phyloP scores from a whole-genome alignment of 306 rosid species.

The Lagenaria siceraria region DNA sequence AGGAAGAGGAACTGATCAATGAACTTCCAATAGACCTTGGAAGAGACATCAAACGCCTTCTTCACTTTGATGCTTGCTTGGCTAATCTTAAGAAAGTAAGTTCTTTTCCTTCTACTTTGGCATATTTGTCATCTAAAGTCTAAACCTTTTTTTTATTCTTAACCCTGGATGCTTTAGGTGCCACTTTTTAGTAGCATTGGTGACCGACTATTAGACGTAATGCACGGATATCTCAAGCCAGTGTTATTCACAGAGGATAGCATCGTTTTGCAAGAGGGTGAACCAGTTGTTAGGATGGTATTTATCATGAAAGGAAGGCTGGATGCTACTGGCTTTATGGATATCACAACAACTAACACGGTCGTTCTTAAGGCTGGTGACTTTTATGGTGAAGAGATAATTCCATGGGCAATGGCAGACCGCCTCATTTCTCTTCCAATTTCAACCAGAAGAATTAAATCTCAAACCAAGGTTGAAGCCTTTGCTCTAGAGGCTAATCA shows the following conservation, averaged over 20 bases:
- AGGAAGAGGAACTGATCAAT: conserved; percentile 49
- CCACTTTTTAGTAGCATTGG: conserved; percentile 62
- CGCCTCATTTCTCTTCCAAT: conserved; percentile 40
- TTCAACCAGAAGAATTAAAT: conserved; percentile 59
- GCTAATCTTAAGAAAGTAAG: conserved; percentile 48
- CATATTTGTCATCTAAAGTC: neutral
- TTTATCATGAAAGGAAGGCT: conserved; percentile 69
- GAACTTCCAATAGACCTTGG: conserved; percentile 81
- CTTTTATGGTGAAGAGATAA: conserved; percentile 90
- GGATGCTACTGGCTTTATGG: neutral
- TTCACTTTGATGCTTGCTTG: conserved; percentile 29
- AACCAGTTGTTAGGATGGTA: conserved; percentile 82
- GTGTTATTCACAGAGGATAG: conserved; percentile 55
- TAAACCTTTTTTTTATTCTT: neutral
- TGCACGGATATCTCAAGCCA: conserved; percentile 67
- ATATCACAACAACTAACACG: conserved; percentile 2
- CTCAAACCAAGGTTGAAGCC: conserved; percentile 71
- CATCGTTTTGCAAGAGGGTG: conserved; percentile 59
- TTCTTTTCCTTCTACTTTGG: neutral
- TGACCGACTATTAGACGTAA: conserved; percentile 54
- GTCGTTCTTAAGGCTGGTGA: conserved; percentile 56
- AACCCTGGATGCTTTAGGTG: conserved; percentile 30
- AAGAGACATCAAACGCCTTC: conserved; percentile 77
- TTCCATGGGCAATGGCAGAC: conserved; percentile 84
- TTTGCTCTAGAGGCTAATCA: conserved; percentile 71